Evolutionary conservation across 1,284 basidiomycete genomes (phyloP).

Genomic region (Microbotryomycetes sp.): DNA sequence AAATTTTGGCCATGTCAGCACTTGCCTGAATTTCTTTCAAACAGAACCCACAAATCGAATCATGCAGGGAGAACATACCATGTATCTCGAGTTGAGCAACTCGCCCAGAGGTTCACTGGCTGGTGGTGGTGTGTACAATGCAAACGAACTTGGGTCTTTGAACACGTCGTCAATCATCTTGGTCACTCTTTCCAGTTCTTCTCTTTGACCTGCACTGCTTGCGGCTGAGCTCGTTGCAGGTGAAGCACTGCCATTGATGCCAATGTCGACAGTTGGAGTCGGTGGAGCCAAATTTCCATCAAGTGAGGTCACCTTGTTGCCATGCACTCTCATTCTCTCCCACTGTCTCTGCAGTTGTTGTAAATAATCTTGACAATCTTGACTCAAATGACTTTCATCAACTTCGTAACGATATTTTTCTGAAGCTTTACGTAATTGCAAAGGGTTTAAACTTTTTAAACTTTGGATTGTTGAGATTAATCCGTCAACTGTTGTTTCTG

Average conservation of each 20-base stretch:
- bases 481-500: slow-evolving; percentile 70
- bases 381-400: slow-evolving; percentile 82
- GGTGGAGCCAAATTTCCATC: slow-evolving; percentile 3
- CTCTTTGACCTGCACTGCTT: neutral
- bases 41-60: neutral
- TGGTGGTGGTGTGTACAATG: slow-evolving; percentile 18
- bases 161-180: slow-evolving; percentile 27
- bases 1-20: too few species aligned
- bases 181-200: slow-evolving; percentile 6
- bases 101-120: slow-evolving; percentile 20
- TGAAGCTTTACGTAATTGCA: slow-evolving; percentile 90
- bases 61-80: slow-evolving; percentile 13
- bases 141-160: slow-evolving; percentile 13
- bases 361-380: slow-evolving; percentile 89
- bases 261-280: neutral
- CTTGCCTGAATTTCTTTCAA: neutral
- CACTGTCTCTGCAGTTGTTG: slow-evolving; percentile 91
- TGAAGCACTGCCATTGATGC: neutral
- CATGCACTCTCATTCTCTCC: slow-evolving; percentile 51
- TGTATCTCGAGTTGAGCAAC: slow-evolving; percentile 31
- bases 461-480: slow-evolving; percentile 85
- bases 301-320: too few species aligned
- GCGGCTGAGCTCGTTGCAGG: neutral
- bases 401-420: slow-evolving; percentile 94
- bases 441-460: slow-evolving; percentile 77